These are phyloP conservation scores for Pichia sp. DNA, from an alignment of 1,139 yeast genomes.

Conservation along the genomic window DNA sequence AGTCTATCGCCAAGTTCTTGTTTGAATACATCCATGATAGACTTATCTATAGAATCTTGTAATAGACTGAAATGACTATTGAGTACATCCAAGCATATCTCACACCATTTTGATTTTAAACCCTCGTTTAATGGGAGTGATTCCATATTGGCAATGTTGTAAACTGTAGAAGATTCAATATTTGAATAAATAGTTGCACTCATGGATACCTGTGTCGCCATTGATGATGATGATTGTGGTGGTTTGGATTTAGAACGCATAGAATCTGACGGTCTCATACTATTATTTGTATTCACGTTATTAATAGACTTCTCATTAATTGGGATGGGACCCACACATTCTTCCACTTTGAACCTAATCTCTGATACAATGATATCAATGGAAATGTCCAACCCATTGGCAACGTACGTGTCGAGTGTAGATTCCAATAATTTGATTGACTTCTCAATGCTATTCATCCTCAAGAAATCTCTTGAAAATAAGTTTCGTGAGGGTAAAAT, in stretches of 20 bases:
- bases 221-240: slow-evolving; percentile 10
- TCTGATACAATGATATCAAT: slow-evolving; percentile 82
- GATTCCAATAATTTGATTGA: slow-evolving; percentile 60
- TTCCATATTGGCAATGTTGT: slow-evolving; percentile 26
- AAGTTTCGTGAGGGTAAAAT: slow-evolving; percentile 39
- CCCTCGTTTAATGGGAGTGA: slow-evolving; percentile 17
- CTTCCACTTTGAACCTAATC: slow-evolving; percentile 29
- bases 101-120: slow-evolving; percentile 62
- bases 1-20: slow-evolving; percentile 90
- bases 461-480: slow-evolving; percentile 62
- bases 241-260: slow-evolving; percentile 1
- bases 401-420: slow-evolving; percentile 79
- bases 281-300: background rate
- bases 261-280: too few relatives aligned
- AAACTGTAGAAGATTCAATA: slow-evolving; percentile 21
- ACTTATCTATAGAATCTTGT: slow-evolving; percentile 79
- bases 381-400: slow-evolving; percentile 86
- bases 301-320: slow-evolving; percentile 3
- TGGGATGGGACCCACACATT: slow-evolving; percentile 12
- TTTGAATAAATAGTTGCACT: background rate
- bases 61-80: slow-evolving; percentile 69
- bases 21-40: slow-evolving; percentile 85
- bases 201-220: background rate
- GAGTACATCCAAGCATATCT: slow-evolving; percentile 51
- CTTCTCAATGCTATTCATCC: slow-evolving; percentile 75